phyloP scores from a whole-genome alignment of 257 asterid species.

The Salvia miltiorrhiza region DNA sequence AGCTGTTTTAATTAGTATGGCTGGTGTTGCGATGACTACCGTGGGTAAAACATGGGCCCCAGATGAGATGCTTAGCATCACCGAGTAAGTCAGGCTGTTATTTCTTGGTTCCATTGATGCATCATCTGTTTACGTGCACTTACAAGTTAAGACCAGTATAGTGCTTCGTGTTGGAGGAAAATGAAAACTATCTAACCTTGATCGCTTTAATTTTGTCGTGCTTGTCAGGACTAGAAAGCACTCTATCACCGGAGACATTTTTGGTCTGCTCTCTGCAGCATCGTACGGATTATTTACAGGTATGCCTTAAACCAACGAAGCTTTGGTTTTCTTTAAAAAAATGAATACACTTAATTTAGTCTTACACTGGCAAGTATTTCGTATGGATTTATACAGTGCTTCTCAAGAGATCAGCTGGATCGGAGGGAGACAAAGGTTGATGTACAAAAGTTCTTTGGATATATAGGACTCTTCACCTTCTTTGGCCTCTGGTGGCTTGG shows the following conservation, averaged over 20 bases:
- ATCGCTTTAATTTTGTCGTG: conserved; percentile 1
- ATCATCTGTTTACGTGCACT: neutral
- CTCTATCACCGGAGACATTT: conserved; percentile 58
- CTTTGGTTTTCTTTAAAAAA: neutral
- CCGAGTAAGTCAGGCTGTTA: conserved; percentile 49
- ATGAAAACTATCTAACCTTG: neutral
- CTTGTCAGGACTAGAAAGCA: conserved; percentile 41
- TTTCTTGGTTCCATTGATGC: neutral
- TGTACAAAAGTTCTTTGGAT: conserved; percentile 68
- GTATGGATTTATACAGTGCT: conserved; percentile 47
- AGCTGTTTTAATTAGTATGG: conserved; percentile 64
- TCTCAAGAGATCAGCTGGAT: conserved; percentile 70
- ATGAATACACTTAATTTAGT: neutral
- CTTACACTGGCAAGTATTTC: neutral
- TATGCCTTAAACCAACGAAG: conserved; percentile 10
- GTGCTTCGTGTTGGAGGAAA: neutral
- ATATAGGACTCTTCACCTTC: conserved; percentile 62
- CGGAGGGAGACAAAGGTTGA: conserved; percentile 64
- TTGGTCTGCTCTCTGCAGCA: conserved; percentile 71
- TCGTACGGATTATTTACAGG: conserved; percentile 79
- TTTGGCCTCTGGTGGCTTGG: conserved; percentile 87
- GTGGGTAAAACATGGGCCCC: conserved; percentile 77
- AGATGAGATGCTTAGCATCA: conserved; percentile 48
- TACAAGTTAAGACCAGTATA: neutral
- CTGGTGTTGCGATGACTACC: conserved; percentile 81